Evolutionary conservation across 2,329 filamentous ascomycete species (phyloP).

Genomic region (Trichoderma guizhouense): DNA sequence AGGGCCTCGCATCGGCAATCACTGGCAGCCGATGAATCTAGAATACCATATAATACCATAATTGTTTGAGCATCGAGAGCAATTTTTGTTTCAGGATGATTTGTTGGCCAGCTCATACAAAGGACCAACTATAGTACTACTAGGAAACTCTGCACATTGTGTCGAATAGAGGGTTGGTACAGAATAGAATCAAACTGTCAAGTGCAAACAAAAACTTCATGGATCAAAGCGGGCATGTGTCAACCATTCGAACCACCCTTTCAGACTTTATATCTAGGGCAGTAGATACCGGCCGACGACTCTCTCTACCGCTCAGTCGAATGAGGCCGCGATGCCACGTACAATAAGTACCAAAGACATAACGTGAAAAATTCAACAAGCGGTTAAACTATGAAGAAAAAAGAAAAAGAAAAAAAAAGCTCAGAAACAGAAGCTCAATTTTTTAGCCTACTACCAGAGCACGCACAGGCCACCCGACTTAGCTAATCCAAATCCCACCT

Average conservation of each 20-base stretch:
- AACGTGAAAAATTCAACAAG: slow-evolving; percentile 26
- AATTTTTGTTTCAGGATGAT: neutral
- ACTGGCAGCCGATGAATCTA: slow-evolving; percentile 17
- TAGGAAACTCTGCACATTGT: neutral
- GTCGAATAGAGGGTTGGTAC: too few species aligned
- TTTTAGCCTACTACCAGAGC: neutral
- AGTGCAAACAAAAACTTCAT: neutral
- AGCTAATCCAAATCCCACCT: slow-evolving; percentile 13
- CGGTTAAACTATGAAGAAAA: slow-evolving; percentile 26
- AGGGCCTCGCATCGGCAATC: slow-evolving; percentile 35
- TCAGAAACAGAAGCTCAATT: slow-evolving; percentile 28
- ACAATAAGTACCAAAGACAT: slow-evolving; percentile 29
- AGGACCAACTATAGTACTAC: neutral
- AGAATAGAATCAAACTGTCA: neutral
- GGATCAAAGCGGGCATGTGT: slow-evolving; percentile 49
- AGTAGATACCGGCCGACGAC: slow-evolving; percentile 78
- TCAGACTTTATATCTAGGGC: slow-evolving; percentile 73
- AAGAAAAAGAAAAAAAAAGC: slow-evolving; percentile 25
- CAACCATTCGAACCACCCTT: slow-evolving; percentile 81
- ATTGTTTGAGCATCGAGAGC: neutral
- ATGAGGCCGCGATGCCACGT: slow-evolving; percentile 54
- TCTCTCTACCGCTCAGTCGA: slow-evolving; percentile 61
- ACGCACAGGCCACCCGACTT: slow-evolving; percentile 25
- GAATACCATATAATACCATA: slow-evolving; percentile 29
- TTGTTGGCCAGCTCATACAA: neutral